A percentile compares a stretch with the other conserved stretches of the same genome.
These are phyloP conservation scores for Lodderomyces metapsilosis DNA, from an alignment of 1,139 yeast genomes.

Conservation along the genomic window DNA sequence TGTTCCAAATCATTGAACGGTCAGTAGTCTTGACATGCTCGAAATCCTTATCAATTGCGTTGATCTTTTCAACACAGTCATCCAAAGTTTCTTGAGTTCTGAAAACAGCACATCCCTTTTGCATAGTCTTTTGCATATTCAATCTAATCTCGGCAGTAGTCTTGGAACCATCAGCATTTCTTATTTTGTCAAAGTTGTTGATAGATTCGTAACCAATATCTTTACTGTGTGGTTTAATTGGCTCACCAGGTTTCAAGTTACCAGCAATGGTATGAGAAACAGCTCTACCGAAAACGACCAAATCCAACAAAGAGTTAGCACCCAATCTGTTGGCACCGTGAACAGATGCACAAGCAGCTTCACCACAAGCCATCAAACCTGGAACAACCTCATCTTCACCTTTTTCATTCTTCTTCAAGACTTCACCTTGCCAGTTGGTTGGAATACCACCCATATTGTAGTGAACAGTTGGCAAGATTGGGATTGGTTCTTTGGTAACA, in stretches of 20 bases:
- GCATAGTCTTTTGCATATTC: conserved; percentile 95
- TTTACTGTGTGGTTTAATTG: conserved; percentile 72
- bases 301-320: conserved; percentile 96
- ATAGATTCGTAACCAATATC: conserved; percentile 89
- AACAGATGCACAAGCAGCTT: conserved; percentile 98
- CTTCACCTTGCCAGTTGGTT: conserved; percentile 97
- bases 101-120: conserved; percentile 94
- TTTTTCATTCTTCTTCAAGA: conserved; percentile 73
- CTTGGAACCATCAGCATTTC: conserved; percentile 81
- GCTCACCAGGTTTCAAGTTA: conserved; percentile 81
- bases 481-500: conserved; percentile 98
- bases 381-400: conserved; percentile 93
- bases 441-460: conserved; percentile 99
- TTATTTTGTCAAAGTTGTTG: conserved; percentile 82
- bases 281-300: conserved; percentile 98
- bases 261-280: conserved; percentile 91
- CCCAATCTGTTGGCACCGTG: conserved; percentile 99
- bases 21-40: conserved; percentile 77
- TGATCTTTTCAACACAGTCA: conserved; percentile 83
- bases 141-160: conserved; percentile 87
- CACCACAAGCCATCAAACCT: conserved; percentile 97
- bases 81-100: conserved; percentile 92
- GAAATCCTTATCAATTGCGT: conserved; percentile 71
- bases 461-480: conserved; percentile 97
- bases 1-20: conserved; percentile 98